A percentile compares a stretch with the other conserved stretches of the same genome.
Evolutionary conservation across 2,329 filamentous ascomycete species (phyloP).

Genomic region (Neonectria neomacrospora): DNA sequence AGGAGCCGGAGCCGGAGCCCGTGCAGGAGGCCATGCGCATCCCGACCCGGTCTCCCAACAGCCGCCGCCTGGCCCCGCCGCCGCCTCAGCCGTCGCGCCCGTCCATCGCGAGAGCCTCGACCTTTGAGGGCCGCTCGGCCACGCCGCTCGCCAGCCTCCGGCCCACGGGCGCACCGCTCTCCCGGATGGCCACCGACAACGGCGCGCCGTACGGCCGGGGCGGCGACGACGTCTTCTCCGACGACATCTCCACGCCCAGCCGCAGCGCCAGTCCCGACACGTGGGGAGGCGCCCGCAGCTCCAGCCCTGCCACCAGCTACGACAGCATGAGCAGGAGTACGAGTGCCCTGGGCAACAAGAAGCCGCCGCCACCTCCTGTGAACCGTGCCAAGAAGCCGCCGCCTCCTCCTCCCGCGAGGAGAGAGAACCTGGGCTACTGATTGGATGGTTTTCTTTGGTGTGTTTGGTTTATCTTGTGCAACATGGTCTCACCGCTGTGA

Average conservation of each 20-base stretch:
- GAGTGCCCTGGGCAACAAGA: slow-evolving; percentile 60
- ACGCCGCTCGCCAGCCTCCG: slow-evolving; percentile 42
- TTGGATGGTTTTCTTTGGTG: background rate
- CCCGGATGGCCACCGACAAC: slow-evolving; percentile 54
- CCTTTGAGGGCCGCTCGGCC: slow-evolving; percentile 49
- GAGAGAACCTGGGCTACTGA: slow-evolving; percentile 46
- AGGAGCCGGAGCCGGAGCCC: slow-evolving; percentile 48
- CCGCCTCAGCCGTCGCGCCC: slow-evolving; percentile 52
- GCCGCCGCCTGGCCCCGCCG: slow-evolving; percentile 48
- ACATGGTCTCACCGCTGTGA: slow-evolving; percentile 12
- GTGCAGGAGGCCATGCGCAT: slow-evolving; percentile 54
- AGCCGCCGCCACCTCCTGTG: slow-evolving; percentile 63
- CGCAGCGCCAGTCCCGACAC: slow-evolving; percentile 64
- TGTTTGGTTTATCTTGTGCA: slow-evolving; percentile 4
- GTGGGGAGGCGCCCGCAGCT: slow-evolving; percentile 56
- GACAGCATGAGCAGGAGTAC: slow-evolving; percentile 63
- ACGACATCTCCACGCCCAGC: slow-evolving; percentile 62
- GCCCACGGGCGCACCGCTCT: slow-evolving; percentile 52
- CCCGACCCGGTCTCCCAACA: slow-evolving; percentile 55
- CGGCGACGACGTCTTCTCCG: slow-evolving; percentile 60
- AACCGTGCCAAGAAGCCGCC: slow-evolving; percentile 58
- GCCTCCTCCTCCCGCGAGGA: slow-evolving; percentile 49
- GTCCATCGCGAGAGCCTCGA: slow-evolving; percentile 51
- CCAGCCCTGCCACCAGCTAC: slow-evolving; percentile 67
- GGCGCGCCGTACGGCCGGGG: slow-evolving; percentile 40